Evolutionary conservation across 164 flowering plant genomes (phyloP), one percentile per base, ranked within the genome.

Genomic region (Protea cynaroides): DNA sequence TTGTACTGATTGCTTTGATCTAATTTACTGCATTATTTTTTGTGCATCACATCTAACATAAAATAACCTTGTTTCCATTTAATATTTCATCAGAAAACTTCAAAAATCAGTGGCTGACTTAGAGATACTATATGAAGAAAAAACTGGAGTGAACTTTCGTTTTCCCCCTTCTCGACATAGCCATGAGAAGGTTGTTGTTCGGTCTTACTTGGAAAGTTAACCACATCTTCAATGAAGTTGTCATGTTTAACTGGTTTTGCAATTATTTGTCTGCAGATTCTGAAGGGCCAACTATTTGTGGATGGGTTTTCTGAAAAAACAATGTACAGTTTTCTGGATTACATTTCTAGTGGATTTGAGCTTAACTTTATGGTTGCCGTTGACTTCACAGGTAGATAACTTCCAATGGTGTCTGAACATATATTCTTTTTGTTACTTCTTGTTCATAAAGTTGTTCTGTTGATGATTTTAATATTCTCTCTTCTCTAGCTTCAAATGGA

Each of bases 331-430:
- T 94, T 94, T 68, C 65, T 94, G 75, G 99, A 94, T 69, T 94
- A 89, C 69, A 85, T 94, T 58, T 84, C 97, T 22, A 81, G 83
- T 74, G 99, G 97, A 46, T 91, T 85, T 81, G 93, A 91, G 77
- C 89, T 94, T 15, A 89, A 84, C 69, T 94, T 91, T 63, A 86
- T 94, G 93, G 99, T 91, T 68, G 99, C 96, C 40, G 80, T 91
- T 71, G 97, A 94, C 78, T 94, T 94, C 70, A 94, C 99, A 4
- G 96, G 99, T 94, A 74, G 38, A 18, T 19, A 23, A 12, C 47
- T 57, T 56, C 17, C n/a, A 11, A 13, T 21, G 22, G 10, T 23
- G 7, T 21, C 13, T n/a, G n/a, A 24, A 13, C 51, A 34, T 10
- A 36, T n/a, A 61, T 25, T 38, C 34, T 7, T 25, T 36, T 25